Evolutionary conservation across 805 yeast species (phyloP), one percentile per base, ranked within the genome.

Genomic region (Myxozyma mucilagina): DNA sequence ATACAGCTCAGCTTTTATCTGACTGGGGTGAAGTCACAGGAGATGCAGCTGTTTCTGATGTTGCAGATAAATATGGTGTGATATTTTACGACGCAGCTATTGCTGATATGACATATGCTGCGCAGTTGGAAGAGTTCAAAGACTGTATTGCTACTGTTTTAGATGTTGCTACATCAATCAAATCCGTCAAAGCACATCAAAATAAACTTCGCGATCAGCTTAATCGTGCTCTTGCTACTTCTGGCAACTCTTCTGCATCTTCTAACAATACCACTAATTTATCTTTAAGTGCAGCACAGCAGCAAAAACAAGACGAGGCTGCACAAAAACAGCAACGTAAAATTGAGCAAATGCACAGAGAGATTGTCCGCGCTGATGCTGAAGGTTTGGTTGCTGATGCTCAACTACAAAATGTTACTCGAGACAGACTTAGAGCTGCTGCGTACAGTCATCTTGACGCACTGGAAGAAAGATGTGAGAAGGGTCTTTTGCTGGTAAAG

Each of bases 381-480:
- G 96, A 90, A 78, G 86, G 91, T 55, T 80, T 89, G 67, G 96
- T 90, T 69, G 96, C 96, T 53, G 96, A 89, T 78, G 96, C 96
- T 35, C 96, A 90, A 79, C 81, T 90, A 70, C 87, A 93, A 42
- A 89, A 89, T 77, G 89, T 89, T 73, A 89, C 96, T 67, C 82
- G 96, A 78, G 91, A 89, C 73, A 87, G 88, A 77, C 82, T 90
- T 73, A 87, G 89, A 79, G 87, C 89, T 68, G 90, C 96, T 47
- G 89, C 83, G 81, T 82, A 86, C 76, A 87, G 87, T 75, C 92
- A 87, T 75, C 89, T 90, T 73, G 96, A 89, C 74, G 87, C 96
- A 45, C 80, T 87, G 67, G 85, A 91, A 77, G 96, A 89, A 77
- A 87, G 85, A 73, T 86, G 96, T 65, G 96, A 89, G 79, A 89